Base-by-base conservation (phyloP, 371 early-diverging fungal species). In the Vittaforma corneae region DNA sequence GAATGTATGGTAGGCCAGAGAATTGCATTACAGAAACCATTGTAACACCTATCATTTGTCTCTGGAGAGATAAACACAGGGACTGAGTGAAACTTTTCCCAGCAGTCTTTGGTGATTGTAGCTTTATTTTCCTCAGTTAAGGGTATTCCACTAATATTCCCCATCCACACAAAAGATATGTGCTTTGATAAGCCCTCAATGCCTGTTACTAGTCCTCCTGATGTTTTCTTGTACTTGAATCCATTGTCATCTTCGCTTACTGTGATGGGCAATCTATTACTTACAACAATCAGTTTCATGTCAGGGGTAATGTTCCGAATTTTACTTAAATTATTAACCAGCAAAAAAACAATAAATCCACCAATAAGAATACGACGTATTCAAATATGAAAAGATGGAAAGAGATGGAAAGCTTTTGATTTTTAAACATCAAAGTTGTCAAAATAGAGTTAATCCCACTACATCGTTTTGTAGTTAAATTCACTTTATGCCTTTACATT, bases 1-100 rank as follows among this genome's bases (percentile, higher is more conserved):
- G 93, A 93, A 78, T 97, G 98, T 76, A 97, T 89, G 44, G 95
- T 80, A 1, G 98, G 98, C 97, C 96, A 97, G 6, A 97, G 83
- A 54, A 84, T 79, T 72, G 59, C 59, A 42, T 99, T 99, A 53
- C 95, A 93, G 80, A 97, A 93, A 0, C 96, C 95, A 71, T 96
- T 93, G 83, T 99, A 97, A 81, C 90, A 91, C 75, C 84, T 79
- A 76, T 93, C 91, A 46, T 97, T 94, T 18, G 92, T 77, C n/a
- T 90, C 88, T 59, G 92, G 86, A 65, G 86, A 84, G 44, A 99
- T 82, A 80, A 92, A 96, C 28, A 99, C 92, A 0, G 99, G 96
- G 67, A 88, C 81, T 44, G 90, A 90, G 0, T 88, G 86, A 71
- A 89, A 86, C 69, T 89, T 84, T 46, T 84, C 79, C 33, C 86